Conservation (phyloP, 768 basidiomycete species). For the Boletus tomentosulus region DNA sequence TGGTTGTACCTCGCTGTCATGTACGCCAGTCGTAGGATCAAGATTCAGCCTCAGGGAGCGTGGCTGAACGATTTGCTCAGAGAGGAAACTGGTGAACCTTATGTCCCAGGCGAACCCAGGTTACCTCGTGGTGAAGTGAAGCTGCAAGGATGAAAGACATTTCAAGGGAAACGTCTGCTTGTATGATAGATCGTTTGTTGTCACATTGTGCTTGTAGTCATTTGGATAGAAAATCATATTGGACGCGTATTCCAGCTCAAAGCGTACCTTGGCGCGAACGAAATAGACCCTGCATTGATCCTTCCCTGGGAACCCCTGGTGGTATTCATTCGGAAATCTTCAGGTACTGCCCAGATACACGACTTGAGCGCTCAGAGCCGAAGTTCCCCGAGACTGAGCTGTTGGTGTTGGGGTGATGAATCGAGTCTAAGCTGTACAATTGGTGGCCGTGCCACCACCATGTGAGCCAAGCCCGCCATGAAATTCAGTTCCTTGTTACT, state of each 20-base stretch:
- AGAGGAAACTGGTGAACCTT: slow-evolving; percentile 69
- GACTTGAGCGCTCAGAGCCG: neutral
- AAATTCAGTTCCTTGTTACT: slow-evolving; percentile 1
- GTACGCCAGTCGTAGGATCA: slow-evolving; percentile 63
- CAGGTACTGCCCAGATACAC: neutral
- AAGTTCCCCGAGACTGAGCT: slow-evolving; percentile 11
- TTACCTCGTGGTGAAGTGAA: slow-evolving; percentile 61
- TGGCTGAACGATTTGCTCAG: slow-evolving; percentile 84
- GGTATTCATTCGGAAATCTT: neutral
- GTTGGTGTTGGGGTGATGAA: no score
- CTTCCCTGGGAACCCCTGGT: no score
- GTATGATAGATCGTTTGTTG: slow-evolving; percentile 8
- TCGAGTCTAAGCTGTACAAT: slow-evolving; percentile 1
- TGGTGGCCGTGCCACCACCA: slow-evolving; percentile 6
- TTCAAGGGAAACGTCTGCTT: neutral
- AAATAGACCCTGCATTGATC: no score
- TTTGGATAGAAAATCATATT: slow-evolving; percentile 6
- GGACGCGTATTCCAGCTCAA: neutral
- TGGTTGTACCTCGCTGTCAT: slow-evolving; percentile 75
- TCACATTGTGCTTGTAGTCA: neutral
- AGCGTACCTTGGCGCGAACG: no score
- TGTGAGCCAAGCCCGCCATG: neutral
- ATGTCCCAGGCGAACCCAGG: slow-evolving; percentile 62
- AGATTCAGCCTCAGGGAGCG: slow-evolving; percentile 74
- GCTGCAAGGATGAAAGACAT: slow-evolving; percentile 35